Base-by-base conservation (phyloP, 2,329 filamentous ascomycete species). In the Hypoxylon sp. region DNA sequence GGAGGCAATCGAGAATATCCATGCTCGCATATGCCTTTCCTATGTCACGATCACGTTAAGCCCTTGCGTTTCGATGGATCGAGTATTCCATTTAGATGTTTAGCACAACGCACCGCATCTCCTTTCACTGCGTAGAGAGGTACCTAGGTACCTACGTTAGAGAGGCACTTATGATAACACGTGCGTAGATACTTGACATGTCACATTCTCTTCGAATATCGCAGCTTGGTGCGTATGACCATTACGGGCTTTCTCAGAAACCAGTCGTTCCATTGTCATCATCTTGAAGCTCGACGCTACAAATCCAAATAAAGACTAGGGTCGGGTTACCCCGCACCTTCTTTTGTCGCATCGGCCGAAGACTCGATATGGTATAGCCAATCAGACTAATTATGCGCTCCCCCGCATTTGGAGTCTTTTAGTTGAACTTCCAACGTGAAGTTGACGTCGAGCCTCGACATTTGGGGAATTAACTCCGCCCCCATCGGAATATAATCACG, bases 281-380 rank as follows among this genome's bases (percentile, higher is more conserved):
- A n/a, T n/a, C n/a, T n/a, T n/a, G n/a, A n/a, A n/a, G n/a, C n/a
- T n/a, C n/a, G n/a, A n/a, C 6, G 6, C 24, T 26, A 6, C 24
- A 26, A 26, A 3, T 6, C 24, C 3, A 6, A 36, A 26, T 14
- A 36, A 36, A 36, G 32, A n/a, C n/a, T n/a, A n/a, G n/a, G n/a
- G n/a, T n/a, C n/a, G 18, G 44, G 24, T 26, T 28, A 55, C 59
- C 59, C 60, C 60, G 60, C 52, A 48, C 46, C 6, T 36, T 14
- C 36, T 32, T 16, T 28, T 26, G 16, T 24, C 18, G 20, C 42
- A 16, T 26, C 49, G 53, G 49, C 11, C 18, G 3, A 33, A 26
- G 24, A 24, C 50, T 53, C 11, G 20, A 55, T 59, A 24, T 6
- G 49, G 61, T 33, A 42, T 44, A 50, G 26, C 14, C 7, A n/a